These are phyloP conservation scores for Penicillium sp. DNA, from an alignment of 2,329 filamentous ascomycete species.

Conservation along the genomic window DNA sequence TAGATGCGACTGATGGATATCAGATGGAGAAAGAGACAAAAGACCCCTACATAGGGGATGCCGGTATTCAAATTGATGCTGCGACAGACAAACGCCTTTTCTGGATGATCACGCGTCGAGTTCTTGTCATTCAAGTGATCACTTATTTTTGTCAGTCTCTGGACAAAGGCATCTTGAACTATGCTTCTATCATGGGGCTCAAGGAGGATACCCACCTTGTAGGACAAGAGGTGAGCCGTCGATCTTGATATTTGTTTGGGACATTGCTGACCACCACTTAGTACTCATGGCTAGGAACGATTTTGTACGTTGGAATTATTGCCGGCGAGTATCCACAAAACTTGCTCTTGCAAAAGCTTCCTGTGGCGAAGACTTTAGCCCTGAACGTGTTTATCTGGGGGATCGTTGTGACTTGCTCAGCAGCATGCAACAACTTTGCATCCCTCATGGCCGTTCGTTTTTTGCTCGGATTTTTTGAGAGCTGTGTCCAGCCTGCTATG, in stretches of 20 bases:
- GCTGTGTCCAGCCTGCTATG: no score
- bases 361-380: slow-evolving; percentile 9
- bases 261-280: slow-evolving; percentile 4
- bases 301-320: slow-evolving; percentile 21
- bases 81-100: slow-evolving; percentile 20
- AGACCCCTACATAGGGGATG: not conserved
- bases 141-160: slow-evolving; percentile 26
- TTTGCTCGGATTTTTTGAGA: slow-evolving; percentile 8
- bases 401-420: slow-evolving; percentile 11
- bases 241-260: not conserved
- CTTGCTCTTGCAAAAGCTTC: slow-evolving; percentile 19
- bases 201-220: slow-evolving; percentile 35
- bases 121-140: slow-evolving; percentile 17
- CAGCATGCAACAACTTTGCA: slow-evolving; percentile 15
- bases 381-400: slow-evolving; percentile 11
- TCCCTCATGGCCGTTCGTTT: slow-evolving; percentile 14
- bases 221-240: slow-evolving; percentile 42
- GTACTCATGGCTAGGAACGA: slow-evolving; percentile 19
- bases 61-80: slow-evolving; percentile 10
- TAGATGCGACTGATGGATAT: not conserved
- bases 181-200: slow-evolving; percentile 28
- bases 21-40: not conserved
- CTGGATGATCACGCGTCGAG: slow-evolving; percentile 18
- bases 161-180: slow-evolving; percentile 24
- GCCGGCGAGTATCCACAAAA: slow-evolving; percentile 17